Evolutionary conservation across 1,284 basidiomycete genomes (phyloP).

Genomic region (Fistulinella cinereoalba): DNA sequence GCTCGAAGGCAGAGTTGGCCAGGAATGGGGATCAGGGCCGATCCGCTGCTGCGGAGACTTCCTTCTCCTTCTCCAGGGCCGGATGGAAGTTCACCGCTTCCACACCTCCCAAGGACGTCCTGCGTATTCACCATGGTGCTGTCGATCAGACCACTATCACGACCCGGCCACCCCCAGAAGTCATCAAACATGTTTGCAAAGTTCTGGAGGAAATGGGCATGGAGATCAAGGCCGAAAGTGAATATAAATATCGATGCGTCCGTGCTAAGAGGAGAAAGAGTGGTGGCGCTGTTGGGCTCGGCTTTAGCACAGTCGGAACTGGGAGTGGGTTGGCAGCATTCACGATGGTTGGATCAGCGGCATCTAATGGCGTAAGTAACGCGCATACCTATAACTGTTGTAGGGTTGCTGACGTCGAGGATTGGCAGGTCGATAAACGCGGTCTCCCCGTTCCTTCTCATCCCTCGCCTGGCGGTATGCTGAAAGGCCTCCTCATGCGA

Average conservation of each 20-base stretch:
- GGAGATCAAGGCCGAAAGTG: constrained; percentile 82
- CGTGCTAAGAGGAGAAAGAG: constrained; percentile 69
- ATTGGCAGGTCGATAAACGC: constrained; percentile 72
- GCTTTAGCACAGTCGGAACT: constrained; percentile 40
- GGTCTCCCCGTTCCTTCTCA: constrained; percentile 77
- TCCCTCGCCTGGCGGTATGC: constrained; percentile 71
- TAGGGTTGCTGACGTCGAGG: constrained; percentile 7
- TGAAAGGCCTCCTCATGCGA: constrained; percentile 82
- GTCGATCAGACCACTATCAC: constrained; percentile 93
- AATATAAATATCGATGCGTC: constrained; percentile 85
- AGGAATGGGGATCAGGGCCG: constrained; percentile 30
- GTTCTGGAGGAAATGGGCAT: constrained; percentile 90
- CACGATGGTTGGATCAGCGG: constrained; percentile 73
- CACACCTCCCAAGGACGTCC: constrained; percentile 46
- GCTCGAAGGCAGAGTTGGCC: constrained; percentile 26
- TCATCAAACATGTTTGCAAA: constrained; percentile 80
- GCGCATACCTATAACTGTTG: too few species aligned
- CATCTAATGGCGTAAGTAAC: constrained; percentile 78
- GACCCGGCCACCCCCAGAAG: constrained; percentile 78
- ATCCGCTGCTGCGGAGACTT: constrained; percentile 23
- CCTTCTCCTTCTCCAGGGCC: constrained; percentile 34
- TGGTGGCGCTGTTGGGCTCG: constrained; percentile 38
- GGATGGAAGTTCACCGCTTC: constrained; percentile 34
- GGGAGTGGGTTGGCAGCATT: constrained; percentile 66
- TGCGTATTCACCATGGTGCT: constrained; percentile 88